A percentile compares a stretch with the other conserved stretches of the same genome.
These are phyloP conservation scores for Laburnicola sp. DNA, from an alignment of 2,329 filamentous ascomycete genomes.

Conservation along the genomic window DNA sequence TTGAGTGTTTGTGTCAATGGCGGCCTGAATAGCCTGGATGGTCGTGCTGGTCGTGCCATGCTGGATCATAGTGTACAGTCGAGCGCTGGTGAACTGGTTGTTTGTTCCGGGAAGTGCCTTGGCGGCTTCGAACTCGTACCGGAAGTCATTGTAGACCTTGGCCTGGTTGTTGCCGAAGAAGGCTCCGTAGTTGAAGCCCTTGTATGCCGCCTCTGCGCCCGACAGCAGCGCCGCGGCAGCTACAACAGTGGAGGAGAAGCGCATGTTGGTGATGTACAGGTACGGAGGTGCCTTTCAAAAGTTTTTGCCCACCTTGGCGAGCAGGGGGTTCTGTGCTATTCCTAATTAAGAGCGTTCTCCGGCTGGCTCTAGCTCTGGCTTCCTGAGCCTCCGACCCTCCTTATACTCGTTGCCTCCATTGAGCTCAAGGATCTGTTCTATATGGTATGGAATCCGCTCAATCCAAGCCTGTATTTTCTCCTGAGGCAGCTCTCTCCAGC, in stretches of 20 bases:
- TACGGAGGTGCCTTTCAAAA: too few species aligned
- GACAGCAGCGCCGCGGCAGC: slow-evolving; percentile 47
- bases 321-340: too few species aligned
- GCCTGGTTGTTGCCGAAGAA: slow-evolving; percentile 62
- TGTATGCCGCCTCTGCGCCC: slow-evolving; percentile 42
- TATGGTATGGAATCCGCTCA: too few species aligned
- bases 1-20: slow-evolving; percentile 75
- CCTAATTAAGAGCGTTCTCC: too few species aligned
- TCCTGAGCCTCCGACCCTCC: too few species aligned
- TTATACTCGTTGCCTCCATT: too few species aligned
- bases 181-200: slow-evolving; percentile 74
- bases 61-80: slow-evolving; percentile 78
- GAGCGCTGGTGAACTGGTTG: slow-evolving; percentile 66
- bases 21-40: slow-evolving; percentile 75
- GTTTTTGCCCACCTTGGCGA: too few species aligned
- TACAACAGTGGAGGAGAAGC: slow-evolving; percentile 38
- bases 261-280: slow-evolving; percentile 32
- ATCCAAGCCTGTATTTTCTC: too few species aligned
- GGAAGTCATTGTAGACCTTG: slow-evolving; percentile 67
- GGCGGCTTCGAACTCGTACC: slow-evolving; percentile 69
- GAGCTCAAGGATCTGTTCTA: too few species aligned
- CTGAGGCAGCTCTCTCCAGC: too few species aligned
- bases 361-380: too few species aligned
- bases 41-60: slow-evolving; percentile 64
- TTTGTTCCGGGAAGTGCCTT: slow-evolving; percentile 65